Evolutionary conservation across 2,329 filamentous ascomycete genomes (phyloP).

Genomic region (Talaromyces islandicus): DNA sequence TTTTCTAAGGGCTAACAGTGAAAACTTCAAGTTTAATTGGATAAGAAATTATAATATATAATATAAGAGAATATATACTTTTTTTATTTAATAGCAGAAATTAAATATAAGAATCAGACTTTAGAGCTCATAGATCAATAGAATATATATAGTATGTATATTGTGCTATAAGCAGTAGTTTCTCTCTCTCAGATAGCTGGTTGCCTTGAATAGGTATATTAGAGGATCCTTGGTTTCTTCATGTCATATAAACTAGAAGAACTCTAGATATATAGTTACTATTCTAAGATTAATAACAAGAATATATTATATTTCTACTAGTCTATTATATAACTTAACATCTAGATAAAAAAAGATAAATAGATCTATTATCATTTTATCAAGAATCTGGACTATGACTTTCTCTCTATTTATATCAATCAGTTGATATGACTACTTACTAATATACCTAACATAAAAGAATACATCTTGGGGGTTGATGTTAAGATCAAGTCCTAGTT

Average conservation of each 20-base stretch:
- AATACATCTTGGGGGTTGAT: neutral
- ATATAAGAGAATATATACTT: too few relatives aligned
- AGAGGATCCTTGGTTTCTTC: constrained; percentile 16
- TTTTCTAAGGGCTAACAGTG: too few relatives aligned
- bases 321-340: neutral
- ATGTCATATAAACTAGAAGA: constrained; percentile 17
- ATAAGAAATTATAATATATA: too few relatives aligned
- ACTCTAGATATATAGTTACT: constrained; percentile 20
- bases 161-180: neutral
- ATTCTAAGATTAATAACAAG: constrained; percentile 13
- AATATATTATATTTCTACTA: constrained; percentile 9
- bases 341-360: neutral
- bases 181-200: neutral
- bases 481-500: neutral
- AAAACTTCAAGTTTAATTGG: too few relatives aligned
- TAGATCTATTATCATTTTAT: neutral
- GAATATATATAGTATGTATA: neutral
- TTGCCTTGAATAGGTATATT: constrained; percentile 12
- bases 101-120: too few relatives aligned
- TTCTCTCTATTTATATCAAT: neutral
- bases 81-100: too few relatives aligned
- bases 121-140: too few relatives aligned
- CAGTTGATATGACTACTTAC: neutral
- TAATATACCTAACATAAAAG: neutral
- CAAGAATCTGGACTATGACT: neutral